Base-by-base conservation (phyloP, 148 eudicot species). In the Cornus suecica region DNA sequence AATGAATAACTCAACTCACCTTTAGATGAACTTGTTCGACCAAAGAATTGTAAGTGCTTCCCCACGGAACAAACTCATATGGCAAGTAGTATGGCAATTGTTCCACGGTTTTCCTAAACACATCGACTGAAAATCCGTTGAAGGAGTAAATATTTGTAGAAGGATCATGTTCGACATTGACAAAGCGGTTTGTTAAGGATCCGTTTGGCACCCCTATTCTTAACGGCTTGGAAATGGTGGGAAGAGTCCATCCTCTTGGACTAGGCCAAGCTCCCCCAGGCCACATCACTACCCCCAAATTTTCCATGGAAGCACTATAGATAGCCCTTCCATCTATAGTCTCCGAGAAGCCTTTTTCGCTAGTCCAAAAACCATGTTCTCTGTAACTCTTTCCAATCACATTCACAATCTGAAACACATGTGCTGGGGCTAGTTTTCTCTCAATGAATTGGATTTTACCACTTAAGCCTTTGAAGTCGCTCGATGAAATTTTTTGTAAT, bases 301-400 rank as follows among this genome's bases (percentile, higher is more conserved):
- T 24, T 32, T 67, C 68, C 69, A 76, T 81, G 10, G 76, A 81
- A 20, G 45, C 24, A 20, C 32, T 62, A 42, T 72, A 60, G 2
- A 7, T 18, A 6, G 10, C 52, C 9, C 23, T 76, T 27, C 29
- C 34, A 61, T 51, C 77, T 30, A 61, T 26, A 16, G 28, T 23
- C 22, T 69, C 31, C 1, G 80, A 81, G 70, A 81, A 81, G 8
- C 80, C 80, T 42, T 30, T 5, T 51, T 71, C 71, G 1, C 77
- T 66, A 2, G 84, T 28, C 84, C 84, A 77, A 34, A 81, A 72
- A 15, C 83, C 83, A 45, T 68, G 74, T 30, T 77, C 80, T 18
- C 66, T 48, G 34, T 68, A 62, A 67, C 71, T 69, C 74, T 62
- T 76, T 61, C 80, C 74, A 5, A 76, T 60, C 25, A 81, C 66